Base-by-base conservation (phyloP, 345 rosid species). In the Ailanthus altissimus region DNA sequence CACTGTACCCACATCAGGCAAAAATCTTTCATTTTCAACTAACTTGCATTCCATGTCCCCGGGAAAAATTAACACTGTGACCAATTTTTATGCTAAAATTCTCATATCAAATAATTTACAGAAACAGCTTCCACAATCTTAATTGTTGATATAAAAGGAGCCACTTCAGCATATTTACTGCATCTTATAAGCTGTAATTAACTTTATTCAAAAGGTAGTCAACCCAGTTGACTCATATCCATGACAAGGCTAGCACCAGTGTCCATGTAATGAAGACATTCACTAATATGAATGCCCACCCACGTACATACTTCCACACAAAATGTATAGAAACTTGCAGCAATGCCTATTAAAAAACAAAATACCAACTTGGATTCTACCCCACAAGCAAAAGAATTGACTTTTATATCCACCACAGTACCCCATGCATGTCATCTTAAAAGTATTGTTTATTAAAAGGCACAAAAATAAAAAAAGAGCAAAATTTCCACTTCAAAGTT, bases 401-500 rank as follows among this genome's bases (percentile, higher is more conserved):
- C n/a, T 12, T 20, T 71, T n/a, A 43, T 73, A 45, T 32, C 16
- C 26, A 58, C 57, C 0, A 3, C 18, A 1, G 45, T 20, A 46
- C 6, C 53, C 12, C 18, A 38, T 20, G 59, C 65, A 21, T 23
- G 47, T 11, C 16, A 47, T 20, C 32, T 62, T 58, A 40, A 47
- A 28, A 32, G 60, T 5, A 60, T 46, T 32, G 26, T 14, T 6
- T n/a, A 16, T 20, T 20, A 46, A 60, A 59, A 58, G 25, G 16
- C 42, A 43, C 26, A 12, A 14, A 69, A n/a, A 56, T 20, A 56
- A 25, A n/a, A 15, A 70, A 18, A 70, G 64, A 78, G 32, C 21
- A 20, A 42, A 59, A 56, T 58, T 83, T 38, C 45, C 78, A 75
- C 54, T 13, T 36, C 28, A 75, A 59, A 75, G 58, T 62, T 70